Conservation (phyloP, 768 basidiomycete species). For the Rossbeevera mucosa region DNA sequence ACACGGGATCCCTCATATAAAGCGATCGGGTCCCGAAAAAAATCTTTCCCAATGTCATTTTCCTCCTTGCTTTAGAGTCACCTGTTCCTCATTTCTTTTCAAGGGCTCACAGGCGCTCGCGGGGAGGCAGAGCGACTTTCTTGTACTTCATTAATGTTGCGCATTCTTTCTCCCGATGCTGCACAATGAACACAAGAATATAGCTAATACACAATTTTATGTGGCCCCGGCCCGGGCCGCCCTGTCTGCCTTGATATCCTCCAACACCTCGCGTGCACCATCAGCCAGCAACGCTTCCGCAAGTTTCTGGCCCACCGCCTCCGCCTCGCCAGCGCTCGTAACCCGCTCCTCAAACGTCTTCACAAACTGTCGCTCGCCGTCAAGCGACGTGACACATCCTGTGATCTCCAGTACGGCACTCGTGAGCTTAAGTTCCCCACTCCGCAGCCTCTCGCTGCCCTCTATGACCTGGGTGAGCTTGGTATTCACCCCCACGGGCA, state of each 20-base stretch:
- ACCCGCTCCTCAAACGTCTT: constrained; percentile 54
- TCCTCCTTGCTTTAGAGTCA: constrained; percentile 69
- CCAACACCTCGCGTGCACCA: constrained; percentile 77
- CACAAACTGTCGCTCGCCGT: constrained; percentile 70
- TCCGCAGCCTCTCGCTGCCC: constrained; percentile 30
- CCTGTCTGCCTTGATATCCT: constrained; percentile 74
- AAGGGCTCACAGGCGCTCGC: constrained; percentile 63
- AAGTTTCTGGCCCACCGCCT: constrained; percentile 60
- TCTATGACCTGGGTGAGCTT: constrained; percentile 34
- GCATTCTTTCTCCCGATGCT: constrained; percentile 7
- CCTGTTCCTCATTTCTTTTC: constrained; percentile 43
- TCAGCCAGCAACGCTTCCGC: constrained; percentile 59
- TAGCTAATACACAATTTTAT: no score
- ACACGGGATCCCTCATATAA: constrained; percentile 29
- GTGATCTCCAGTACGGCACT: constrained; percentile 54
- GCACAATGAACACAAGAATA: constrained; percentile 26
- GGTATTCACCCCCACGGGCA: constrained; percentile 83
- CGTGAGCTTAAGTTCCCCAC: constrained; percentile 27
- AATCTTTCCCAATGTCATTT: constrained; percentile 33
- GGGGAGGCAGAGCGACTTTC: constrained; percentile 51
- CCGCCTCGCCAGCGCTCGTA: constrained; percentile 51
- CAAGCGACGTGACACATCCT: constrained; percentile 81
- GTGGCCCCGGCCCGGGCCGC: constrained; percentile 45
- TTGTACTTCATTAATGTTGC: constrained; percentile 23
- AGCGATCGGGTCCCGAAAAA: not conserved